Percentiles rank a stretch among this genome's conserved stretches.
These are phyloP conservation scores for Alternaria gaisen DNA, from an alignment of 2,329 filamentous ascomycete species.

Conservation along the genomic window DNA sequence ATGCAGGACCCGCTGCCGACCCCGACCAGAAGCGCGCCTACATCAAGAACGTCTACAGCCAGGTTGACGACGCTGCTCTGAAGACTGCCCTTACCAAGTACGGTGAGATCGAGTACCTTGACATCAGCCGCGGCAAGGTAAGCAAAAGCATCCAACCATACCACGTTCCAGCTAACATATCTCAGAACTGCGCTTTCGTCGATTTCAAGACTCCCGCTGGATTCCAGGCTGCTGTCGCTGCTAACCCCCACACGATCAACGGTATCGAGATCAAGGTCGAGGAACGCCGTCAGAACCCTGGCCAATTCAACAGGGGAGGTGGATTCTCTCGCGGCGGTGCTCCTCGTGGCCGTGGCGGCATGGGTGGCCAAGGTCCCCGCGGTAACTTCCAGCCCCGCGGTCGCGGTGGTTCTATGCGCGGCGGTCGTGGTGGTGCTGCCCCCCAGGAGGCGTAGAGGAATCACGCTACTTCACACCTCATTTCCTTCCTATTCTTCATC, in stretches of 20 bases:
- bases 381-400: conserved; percentile 76
- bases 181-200: conserved; percentile 93
- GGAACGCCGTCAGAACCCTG: conserved; percentile 74
- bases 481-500: conserved; percentile 16
- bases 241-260: conserved; percentile 86
- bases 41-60: conserved; percentile 94
- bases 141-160: conserved; percentile 25
- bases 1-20: conserved; percentile 68
- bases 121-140: conserved; percentile 79
- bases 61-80: conserved; percentile 79
- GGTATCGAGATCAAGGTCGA: conserved; percentile 86
- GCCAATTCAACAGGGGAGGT: conserved; percentile 45
- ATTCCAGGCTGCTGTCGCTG: conserved; percentile 82
- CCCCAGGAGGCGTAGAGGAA: conserved; percentile 46
- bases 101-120: conserved; percentile 70
- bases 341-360: conserved; percentile 69
- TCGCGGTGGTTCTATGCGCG: conserved; percentile 69
- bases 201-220: conserved; percentile 85
- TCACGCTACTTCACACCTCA: conserved; percentile 5
- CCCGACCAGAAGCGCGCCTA: conserved; percentile 84
- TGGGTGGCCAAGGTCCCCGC: conserved; percentile 65
- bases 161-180: conserved; percentile 24
- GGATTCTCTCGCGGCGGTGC: conserved; percentile 53
- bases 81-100: conserved; percentile 75
- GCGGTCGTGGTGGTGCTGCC: conserved; percentile 53